Base-by-base conservation (phyloP, 2,329 filamentous ascomycete species). In the Ceratocystis colombiana region DNA sequence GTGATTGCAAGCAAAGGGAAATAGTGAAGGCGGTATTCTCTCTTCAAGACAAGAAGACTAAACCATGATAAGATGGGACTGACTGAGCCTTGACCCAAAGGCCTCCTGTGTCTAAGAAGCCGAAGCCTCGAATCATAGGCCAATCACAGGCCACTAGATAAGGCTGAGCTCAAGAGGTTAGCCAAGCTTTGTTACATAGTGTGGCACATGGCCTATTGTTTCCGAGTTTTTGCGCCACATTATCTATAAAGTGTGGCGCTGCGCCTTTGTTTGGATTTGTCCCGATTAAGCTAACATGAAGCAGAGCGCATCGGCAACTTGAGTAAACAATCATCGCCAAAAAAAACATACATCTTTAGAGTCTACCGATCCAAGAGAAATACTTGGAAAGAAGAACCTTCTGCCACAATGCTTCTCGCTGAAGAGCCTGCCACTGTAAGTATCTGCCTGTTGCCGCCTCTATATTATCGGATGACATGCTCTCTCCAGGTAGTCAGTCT, bases 361-460 rank as follows among this genome's bases (percentile, higher is more conserved):
- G 10, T 41, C 37, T 41, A 10, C 37, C 37, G 10, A 41, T 8
- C 48, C 15, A 17, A 53, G 48, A 53, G 10, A 53, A n/a, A 53
- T 22, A 7, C n/a, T 33, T 33, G 30, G 30, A 22, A 4, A 37
- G 4, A 15, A 33, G 12, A 17, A 15, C 12, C 55, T 30, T 1
- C 28, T 17, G 10, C 68, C 78, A 90, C 77, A 70, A 96, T 97
- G 88, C 82, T 96, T 75, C 89, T 97, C 77, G 90, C 96, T 77
- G 92, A 96, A 79, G 89, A 94, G 75, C 93, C 92, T 70, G 89
- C 89, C 57, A 88, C 87, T 57, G 90, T 95, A 84, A 68, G 84
- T 61, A 17, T n/a, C 3, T 6, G 61, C 7, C 8, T 20, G 25
- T 28, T 33, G n/a, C 41, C 17, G 25, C 44, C 17, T 25, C 41